Evolutionary conservation across 1,139 yeast species (phyloP).

Genomic region (Pichia sp.): DNA sequence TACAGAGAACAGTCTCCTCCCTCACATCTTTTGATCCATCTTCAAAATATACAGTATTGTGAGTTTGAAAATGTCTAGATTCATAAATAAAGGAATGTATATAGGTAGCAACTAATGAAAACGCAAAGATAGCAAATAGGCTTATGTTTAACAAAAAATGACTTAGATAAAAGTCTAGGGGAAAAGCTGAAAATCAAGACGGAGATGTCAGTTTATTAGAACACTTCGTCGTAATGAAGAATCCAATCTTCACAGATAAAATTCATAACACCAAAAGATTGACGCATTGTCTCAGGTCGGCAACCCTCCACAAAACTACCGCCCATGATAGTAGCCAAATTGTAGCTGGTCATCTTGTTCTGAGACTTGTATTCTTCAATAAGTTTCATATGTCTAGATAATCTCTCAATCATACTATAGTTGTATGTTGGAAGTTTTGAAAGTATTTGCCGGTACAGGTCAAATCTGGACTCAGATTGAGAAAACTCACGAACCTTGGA

Average conservation of each 20-base stretch:
- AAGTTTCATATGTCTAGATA: constrained; percentile 59
- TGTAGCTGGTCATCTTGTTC: constrained; percentile 50
- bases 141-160: too few relatives aligned
- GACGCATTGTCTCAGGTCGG: constrained; percentile 40
- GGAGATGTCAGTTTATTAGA: constrained; percentile 15
- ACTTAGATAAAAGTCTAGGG: neutral
- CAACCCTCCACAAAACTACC: constrained; percentile 58
- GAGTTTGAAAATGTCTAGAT: too few relatives aligned
- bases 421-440: constrained; percentile 54
- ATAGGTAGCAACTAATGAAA: too few relatives aligned
- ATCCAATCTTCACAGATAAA: constrained; percentile 46
- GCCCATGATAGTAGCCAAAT: constrained; percentile 53
- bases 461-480: constrained; percentile 28
- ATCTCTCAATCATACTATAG: constrained; percentile 57
- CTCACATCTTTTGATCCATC: too few relatives aligned
- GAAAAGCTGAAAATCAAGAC: neutral
- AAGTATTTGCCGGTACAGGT: constrained; percentile 39
- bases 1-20: too few relatives aligned
- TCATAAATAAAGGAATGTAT: too few relatives aligned
- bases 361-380: constrained; percentile 35
- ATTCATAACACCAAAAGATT: constrained; percentile 51
- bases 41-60: too few relatives aligned
- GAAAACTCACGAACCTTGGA: constrained; percentile 33
- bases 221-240: constrained; percentile 34
- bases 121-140: too few relatives aligned